Conservation (phyloP, 2,329 filamentous ascomycete genomes). For the Sclerotinia subarctica region DNA sequence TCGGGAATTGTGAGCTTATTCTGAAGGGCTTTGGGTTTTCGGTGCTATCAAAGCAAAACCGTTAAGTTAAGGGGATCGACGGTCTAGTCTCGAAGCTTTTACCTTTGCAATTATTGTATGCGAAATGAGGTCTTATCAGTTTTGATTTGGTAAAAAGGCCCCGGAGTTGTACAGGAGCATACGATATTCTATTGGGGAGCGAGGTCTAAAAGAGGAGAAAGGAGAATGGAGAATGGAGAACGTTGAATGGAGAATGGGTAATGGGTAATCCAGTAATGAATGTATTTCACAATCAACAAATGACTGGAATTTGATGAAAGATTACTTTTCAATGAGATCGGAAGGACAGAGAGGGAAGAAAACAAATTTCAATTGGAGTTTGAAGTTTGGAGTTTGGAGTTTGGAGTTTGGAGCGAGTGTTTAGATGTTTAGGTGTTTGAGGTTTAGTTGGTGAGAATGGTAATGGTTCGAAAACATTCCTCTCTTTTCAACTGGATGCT, state of each 20-base stretch:
- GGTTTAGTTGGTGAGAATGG: constrained; percentile 6
- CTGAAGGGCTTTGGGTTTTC: background rate
- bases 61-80: constrained; percentile 12
- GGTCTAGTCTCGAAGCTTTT: constrained; percentile 4
- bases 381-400: too few species aligned
- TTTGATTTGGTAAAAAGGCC: constrained; percentile 8
- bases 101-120: background rate
- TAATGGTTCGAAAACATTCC: constrained; percentile 10
- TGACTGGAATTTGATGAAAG: background rate
- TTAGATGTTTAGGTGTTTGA: constrained; percentile 10
- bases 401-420: background rate
- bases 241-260: too few species aligned
- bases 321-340: background rate
- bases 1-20: background rate
- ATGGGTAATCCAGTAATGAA: background rate
- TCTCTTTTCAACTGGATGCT: background rate
- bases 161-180: constrained; percentile 9
- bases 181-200: background rate
- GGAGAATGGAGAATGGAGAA: background rate
- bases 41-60: constrained; percentile 7
- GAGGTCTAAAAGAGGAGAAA: background rate
- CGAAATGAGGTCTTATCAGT: constrained; percentile 14
- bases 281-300: background rate
- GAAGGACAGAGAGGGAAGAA: background rate
- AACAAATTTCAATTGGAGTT: background rate